Evolutionary conservation across 768 basidiomycete species (phyloP).

Genomic region (Mrakia blollopis): DNA sequence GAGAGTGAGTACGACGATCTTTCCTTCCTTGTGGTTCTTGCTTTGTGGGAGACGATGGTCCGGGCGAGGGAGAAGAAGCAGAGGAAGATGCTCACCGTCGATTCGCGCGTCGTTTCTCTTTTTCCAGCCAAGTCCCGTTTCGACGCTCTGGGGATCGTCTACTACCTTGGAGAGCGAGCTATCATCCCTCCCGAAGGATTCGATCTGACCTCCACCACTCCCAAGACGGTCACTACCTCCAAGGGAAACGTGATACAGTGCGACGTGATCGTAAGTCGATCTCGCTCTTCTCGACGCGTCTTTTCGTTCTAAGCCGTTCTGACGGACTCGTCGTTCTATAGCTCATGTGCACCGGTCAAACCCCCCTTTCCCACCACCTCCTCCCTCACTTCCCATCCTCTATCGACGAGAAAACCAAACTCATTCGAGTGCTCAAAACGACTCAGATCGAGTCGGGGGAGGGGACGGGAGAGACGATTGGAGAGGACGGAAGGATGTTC

Average conservation of each 20-base stretch:
- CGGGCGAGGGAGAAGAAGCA: not conserved
- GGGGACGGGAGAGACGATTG: not conserved
- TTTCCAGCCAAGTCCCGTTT: slow-evolving; percentile 32
- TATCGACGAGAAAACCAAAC: slow-evolving; percentile 37
- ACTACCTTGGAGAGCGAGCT: slow-evolving; percentile 24
- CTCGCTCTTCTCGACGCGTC: not conserved
- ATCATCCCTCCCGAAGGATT: slow-evolving; percentile 28
- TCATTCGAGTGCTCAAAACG: slow-evolving; percentile 39
- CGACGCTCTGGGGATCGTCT: slow-evolving; percentile 12
- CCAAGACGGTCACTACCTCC: slow-evolving; percentile 24
- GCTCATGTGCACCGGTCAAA: slow-evolving; percentile 44
- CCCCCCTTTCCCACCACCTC: slow-evolving; percentile 39
- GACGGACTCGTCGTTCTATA: not conserved
- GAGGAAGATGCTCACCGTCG: slow-evolving; percentile 33
- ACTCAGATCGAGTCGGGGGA: slow-evolving; percentile 38
- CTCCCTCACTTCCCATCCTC: slow-evolving; percentile 33
- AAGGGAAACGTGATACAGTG: slow-evolving; percentile 5
- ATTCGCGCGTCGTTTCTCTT: slow-evolving; percentile 34
- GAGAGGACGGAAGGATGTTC: slow-evolving; percentile 37
- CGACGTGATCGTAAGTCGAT: slow-evolving; percentile 26
- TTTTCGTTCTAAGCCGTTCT: not conserved
- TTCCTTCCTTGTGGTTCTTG: not conserved
- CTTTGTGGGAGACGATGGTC: too few species aligned
- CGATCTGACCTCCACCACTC: not conserved
- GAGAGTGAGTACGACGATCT: slow-evolving; percentile 32